These are phyloP conservation scores for Echinosphaeria canescens DNA, from an alignment of 2,329 filamentous ascomycete genomes.

Conservation along the genomic window DNA sequence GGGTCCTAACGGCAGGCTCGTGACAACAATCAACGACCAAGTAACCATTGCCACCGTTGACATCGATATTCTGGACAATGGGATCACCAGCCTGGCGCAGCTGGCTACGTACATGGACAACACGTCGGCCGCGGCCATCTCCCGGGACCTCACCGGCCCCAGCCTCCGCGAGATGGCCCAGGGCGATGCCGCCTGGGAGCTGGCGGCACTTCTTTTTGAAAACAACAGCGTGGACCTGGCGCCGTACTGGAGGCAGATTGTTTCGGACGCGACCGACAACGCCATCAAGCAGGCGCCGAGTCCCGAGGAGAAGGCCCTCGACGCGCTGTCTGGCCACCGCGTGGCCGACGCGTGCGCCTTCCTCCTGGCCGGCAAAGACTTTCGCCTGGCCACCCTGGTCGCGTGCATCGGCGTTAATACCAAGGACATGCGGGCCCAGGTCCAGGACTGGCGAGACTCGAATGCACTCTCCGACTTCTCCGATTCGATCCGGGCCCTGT, in stretches of 20 bases:
- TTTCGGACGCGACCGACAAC: constrained; percentile 33
- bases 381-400: constrained; percentile 67
- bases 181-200: constrained; percentile 66
- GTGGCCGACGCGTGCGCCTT: constrained; percentile 66
- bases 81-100: constrained; percentile 3
- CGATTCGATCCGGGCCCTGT: constrained; percentile 65
- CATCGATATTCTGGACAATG: constrained; percentile 1
- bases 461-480: constrained; percentile 76
- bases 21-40: constrained; percentile 15
- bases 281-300: constrained; percentile 35
- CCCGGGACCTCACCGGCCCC: not conserved
- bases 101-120: constrained; percentile 1
- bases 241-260: constrained; percentile 40
- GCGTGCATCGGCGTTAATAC: constrained; percentile 64
- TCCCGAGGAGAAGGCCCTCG: constrained; percentile 65
- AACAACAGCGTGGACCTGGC: constrained; percentile 37
- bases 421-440: constrained; percentile 56
- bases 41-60: constrained; percentile 8
- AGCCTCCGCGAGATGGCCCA: constrained; percentile 4
- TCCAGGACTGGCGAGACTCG: constrained; percentile 65
- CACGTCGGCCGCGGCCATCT: constrained; percentile 1
- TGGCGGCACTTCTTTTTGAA: constrained; percentile 77
- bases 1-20: constrained; percentile 50
- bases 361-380: constrained; percentile 55
- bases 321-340: constrained; percentile 57